Evolutionary conservation across 805 yeast species (phyloP), one percentile per base, ranked within the genome.

Genomic region (Wickerhamiella galacta): DNA sequence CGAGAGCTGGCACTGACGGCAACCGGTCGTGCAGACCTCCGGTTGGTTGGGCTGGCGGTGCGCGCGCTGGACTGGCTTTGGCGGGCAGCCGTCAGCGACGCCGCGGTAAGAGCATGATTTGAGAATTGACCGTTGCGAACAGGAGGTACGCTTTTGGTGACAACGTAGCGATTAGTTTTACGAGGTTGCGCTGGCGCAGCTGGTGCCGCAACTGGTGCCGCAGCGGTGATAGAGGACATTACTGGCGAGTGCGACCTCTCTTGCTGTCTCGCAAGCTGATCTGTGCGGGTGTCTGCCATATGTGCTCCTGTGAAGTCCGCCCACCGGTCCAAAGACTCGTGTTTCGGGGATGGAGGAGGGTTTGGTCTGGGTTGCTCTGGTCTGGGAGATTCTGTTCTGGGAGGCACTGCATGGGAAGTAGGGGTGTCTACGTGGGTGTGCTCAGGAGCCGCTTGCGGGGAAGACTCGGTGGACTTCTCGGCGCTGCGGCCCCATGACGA

Each of bases 71-170:
- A 9, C 16, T 14, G 27, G 18, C 27, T 6, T 18, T 3, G 18
- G 27, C 27, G 11, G 27, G 18, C 27, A 25, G 27, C 27, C 27
- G 4, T 15, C 27, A 3, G 27, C 16, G n/a, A 25, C n/a, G 18
- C 27, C 27, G 27, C 10, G 22, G 22, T 20, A 20, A 20, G 9
- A 20, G 22, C 22, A 20, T 7, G 22, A 20, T 10, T 20, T 7
- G 22, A 20, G 7, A 10, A 8, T 7, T 10, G 22, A 7, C 9
- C 7, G 22, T 7, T 20, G 22, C 22, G 22, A 20, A 25, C 32
- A 14, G 14, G 26, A 7, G 31, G 36, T 6, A 28, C 14, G 12
- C 23, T n/a, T n/a, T n/a, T n/a, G n/a, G 38, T 35, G 18, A 35
- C 23, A 14, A 35, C 27, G 20, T 18, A 35, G 19, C 38, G 30